Percentiles rank a stretch among this genome's conserved stretches.
phyloP scores from a whole-genome alignment of 2,329 filamentous ascomycete species.

The Sporothrix sp. region DNA sequence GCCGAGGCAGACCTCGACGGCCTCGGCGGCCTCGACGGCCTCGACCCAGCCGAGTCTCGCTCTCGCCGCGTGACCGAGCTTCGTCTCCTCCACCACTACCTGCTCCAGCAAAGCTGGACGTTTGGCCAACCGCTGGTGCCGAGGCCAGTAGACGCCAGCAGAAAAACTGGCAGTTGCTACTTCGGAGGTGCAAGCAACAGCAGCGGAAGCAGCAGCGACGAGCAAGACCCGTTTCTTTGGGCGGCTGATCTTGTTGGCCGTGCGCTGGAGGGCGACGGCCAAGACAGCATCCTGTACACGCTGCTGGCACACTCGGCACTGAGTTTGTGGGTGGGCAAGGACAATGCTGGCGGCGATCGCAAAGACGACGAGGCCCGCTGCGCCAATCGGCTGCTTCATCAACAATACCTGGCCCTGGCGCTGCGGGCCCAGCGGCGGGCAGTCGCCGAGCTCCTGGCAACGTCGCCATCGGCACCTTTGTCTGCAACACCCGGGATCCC shows the following conservation, averaged over 20 bases:
- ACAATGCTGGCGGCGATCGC: constrained; percentile 20
- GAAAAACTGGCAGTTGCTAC: no score
- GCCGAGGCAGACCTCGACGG: constrained; percentile 14
- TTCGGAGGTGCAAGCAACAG: background rate
- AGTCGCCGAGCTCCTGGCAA: constrained; percentile 22
- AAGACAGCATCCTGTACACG: constrained; percentile 27
- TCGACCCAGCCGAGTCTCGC: constrained; percentile 27
- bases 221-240: constrained; percentile 21
- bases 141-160: background rate
- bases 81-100: constrained; percentile 28
- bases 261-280: constrained; percentile 23
- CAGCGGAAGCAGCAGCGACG: background rate
- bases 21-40: constrained; percentile 15
- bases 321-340: constrained; percentile 25
- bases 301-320: constrained; percentile 30
- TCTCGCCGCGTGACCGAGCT: constrained; percentile 30
- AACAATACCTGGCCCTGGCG: constrained; percentile 28
- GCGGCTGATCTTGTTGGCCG: constrained; percentile 23
- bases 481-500: background rate
- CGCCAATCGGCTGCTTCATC: constrained; percentile 24
- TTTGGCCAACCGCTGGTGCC: constrained; percentile 16
- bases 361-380: background rate
- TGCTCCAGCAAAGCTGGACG: constrained; percentile 24
- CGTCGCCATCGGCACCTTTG: background rate
- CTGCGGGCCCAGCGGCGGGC: constrained; percentile 29